These are phyloP conservation scores for Cladophialophora psammophila DNA, from an alignment of 2,329 filamentous ascomycete species.

Conservation along the genomic window DNA sequence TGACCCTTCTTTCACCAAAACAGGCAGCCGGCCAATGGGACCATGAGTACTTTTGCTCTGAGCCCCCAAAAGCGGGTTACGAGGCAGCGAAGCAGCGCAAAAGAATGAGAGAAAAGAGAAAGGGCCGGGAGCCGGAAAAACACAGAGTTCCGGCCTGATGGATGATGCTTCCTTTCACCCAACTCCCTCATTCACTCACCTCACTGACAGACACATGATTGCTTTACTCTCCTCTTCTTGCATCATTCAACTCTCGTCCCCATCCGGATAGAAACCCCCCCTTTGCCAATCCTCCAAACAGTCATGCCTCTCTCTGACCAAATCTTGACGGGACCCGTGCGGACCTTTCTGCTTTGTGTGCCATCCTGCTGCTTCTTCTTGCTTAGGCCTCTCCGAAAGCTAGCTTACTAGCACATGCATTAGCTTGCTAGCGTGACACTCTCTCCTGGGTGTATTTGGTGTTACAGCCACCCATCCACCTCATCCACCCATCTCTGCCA, in stretches of 20 bases:
- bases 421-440: slow-evolving; percentile 29
- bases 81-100: slow-evolving; percentile 7
- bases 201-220: background rate
- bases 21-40: slow-evolving; percentile 7
- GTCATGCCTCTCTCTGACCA: background rate
- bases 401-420: slow-evolving; percentile 29
- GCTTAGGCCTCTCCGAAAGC: slow-evolving; percentile 32
- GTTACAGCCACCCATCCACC: slow-evolving; percentile 2
- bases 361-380: slow-evolving; percentile 4
- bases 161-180: background rate
- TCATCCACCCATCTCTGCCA: slow-evolving; percentile 25
- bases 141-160: background rate
- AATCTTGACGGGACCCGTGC: background rate
- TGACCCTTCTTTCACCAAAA: background rate
- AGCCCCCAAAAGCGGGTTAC: background rate
- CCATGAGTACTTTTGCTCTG: slow-evolving; percentile 12
- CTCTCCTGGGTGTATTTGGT: slow-evolving; percentile 16
- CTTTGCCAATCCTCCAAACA: background rate
- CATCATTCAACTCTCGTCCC: background rate
- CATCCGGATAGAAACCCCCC: background rate
- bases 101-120: background rate
- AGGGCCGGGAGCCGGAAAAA: background rate
- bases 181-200: background rate
- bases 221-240: background rate
- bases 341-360: slow-evolving; percentile 2